A percentile compares a stretch with the other conserved stretches of the same genome.
These are phyloP conservation scores for Arthrobotrys iridis DNA, from an alignment of 2,329 filamentous ascomycete species.

Conservation along the genomic window DNA sequence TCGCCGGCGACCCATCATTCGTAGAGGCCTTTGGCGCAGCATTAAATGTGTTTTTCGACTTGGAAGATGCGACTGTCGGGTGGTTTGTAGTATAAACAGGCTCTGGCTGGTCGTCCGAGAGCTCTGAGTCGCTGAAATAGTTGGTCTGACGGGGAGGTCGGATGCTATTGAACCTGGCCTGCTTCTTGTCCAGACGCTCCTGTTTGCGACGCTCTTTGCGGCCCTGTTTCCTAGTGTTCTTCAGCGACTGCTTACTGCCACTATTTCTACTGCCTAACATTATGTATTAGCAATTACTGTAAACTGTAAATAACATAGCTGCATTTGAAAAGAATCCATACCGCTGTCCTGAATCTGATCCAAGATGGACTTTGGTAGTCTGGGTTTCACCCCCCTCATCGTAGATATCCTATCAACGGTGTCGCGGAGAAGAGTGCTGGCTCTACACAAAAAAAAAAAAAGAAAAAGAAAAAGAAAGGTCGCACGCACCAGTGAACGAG, in stretches of 20 bases:
- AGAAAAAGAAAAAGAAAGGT: too few relatives aligned
- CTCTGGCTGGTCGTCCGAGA: slow-evolving; percentile 28
- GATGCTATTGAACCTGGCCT: slow-evolving; percentile 57
- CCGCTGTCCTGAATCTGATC: slow-evolving; percentile 46
- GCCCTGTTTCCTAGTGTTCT: slow-evolving; percentile 42
- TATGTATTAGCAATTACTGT: neutral
- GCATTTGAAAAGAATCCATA: neutral
- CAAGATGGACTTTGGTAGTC: slow-evolving; percentile 41
- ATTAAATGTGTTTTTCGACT: slow-evolving; percentile 51
- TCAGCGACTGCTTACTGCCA: slow-evolving; percentile 58
- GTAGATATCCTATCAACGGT: too few relatives aligned
- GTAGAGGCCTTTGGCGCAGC: slow-evolving; percentile 23
- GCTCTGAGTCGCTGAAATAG: slow-evolving; percentile 7
- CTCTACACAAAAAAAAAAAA: too few relatives aligned
- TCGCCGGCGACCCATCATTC: neutral
- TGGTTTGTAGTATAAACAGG: neutral
- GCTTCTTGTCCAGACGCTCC: slow-evolving; percentile 72
- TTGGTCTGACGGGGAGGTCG: slow-evolving; percentile 15
- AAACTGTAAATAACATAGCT: neutral
- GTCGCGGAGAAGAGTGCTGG: too few relatives aligned
- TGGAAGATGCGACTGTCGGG: slow-evolving; percentile 56
- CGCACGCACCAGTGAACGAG: too few relatives aligned
- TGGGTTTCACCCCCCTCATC: slow-evolving; percentile 39
- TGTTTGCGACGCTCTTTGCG: slow-evolving; percentile 76
- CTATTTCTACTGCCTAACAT: slow-evolving; percentile 55